Percentiles rank a stretch among this genome's conserved stretches.
Evolutionary conservation across 352 stramenopile species (phyloP).

Genomic region (Elongisporangium senticosum): DNA sequence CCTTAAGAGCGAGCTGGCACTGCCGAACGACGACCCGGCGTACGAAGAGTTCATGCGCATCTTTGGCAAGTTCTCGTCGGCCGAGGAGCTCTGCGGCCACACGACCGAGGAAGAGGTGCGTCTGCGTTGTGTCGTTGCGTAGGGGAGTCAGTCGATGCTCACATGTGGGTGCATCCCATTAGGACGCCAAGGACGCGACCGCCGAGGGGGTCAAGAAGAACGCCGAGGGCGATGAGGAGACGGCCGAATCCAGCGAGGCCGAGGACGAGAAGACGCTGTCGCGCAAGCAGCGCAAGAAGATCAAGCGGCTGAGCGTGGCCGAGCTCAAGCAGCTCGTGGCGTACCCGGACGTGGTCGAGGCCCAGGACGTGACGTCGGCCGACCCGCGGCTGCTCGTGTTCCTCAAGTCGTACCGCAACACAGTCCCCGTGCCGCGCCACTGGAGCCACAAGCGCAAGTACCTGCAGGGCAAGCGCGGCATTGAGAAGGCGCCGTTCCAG

Average conservation of each 20-base stretch:
- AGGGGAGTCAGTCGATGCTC: constrained; percentile 1
- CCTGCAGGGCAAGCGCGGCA: constrained; percentile 94
- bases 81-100: constrained; percentile 71
- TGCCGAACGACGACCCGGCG: constrained; percentile 53
- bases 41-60: constrained; percentile 88
- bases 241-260: constrained; percentile 3
- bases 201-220: constrained; percentile 11
- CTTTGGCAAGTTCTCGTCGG: constrained; percentile 79
- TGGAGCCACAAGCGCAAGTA: constrained; percentile 99
- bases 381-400: constrained; percentile 95
- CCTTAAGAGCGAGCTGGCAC: constrained; percentile 52
- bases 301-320: constrained; percentile 91
- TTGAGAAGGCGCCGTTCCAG: constrained; percentile 94
- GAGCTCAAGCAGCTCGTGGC: constrained; percentile 95
- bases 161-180: constrained; percentile 1
- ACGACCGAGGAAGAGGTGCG: constrained; percentile 38
- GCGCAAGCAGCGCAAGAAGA: constrained; percentile 92
- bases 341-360: constrained; percentile 94
- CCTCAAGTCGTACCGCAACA: constrained; percentile 95
- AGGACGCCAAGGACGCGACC: constrained; percentile 8
- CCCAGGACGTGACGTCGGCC: constrained; percentile 94
- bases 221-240: constrained; percentile 16
- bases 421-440: constrained; percentile 94
- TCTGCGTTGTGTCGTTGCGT: background rate
- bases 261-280: constrained; percentile 61